Evolutionary conservation across 192 early-diverging fungal genomes (phyloP), one percentile per base, ranked within the genome.

Genomic region (Podila horticola): DNA sequence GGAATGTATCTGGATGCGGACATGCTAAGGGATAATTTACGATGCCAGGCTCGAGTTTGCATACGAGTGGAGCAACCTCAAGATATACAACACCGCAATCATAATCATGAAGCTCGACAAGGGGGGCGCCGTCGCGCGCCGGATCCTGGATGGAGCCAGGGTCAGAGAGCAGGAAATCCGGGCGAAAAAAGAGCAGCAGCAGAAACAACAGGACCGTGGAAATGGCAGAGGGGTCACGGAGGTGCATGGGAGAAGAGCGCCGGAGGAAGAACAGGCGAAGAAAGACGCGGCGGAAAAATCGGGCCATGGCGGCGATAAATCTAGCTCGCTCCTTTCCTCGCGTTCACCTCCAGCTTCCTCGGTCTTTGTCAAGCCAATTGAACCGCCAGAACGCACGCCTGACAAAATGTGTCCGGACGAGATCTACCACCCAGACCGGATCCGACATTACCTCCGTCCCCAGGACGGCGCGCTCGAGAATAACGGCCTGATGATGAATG

Each of bases 1-100:
- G 82, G 82, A 22, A 77, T 83, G 13, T 83, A 83, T 50, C 33
- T 83, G 5, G 82, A 83, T 33, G 82, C 74, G 2, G 82, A 83
- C 48, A 74, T 83, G 30, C 61, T 83, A 17, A 70, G 62, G 57
- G 82, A 83, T 36, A 73, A 69, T 83, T 52, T 77, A 66, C 49
- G 63, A 83, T 19, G 33, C 74, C 3, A 64, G 72, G 36, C 22
- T 72, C 17, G 82, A 83, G 58, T 83, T 83, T 70, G 70, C 82
- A 41, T 83, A 83, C 65, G 71, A 76, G 41, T 83, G 82, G 74
- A 83, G 82, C 38, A 65, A 66, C 29, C 72, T 66, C 4, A 28
- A 58, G 9, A 66, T 74, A 66, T 83, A 83, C 38, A 83, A 83
- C 48, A 83, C 74, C 0, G 82, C 82, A 0, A 45, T 83, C 49